phyloP scores from a whole-genome alignment of 345 rosid genomes.

The Balakata baccata region DNA sequence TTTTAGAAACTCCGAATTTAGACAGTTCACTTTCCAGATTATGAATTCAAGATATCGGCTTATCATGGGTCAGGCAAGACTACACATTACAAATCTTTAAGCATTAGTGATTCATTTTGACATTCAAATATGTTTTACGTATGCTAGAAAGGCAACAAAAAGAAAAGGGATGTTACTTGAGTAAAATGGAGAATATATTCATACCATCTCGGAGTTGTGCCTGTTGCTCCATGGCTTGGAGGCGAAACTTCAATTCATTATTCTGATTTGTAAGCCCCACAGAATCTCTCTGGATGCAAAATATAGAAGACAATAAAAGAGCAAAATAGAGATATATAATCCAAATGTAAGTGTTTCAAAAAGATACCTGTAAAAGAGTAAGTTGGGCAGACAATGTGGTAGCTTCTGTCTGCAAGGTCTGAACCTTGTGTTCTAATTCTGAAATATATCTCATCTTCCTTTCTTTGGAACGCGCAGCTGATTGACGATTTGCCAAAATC shows the following conservation, averaged over 20 bases:
- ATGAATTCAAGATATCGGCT: neutral
- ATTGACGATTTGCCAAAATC: slow-evolving; percentile 88
- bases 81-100: neutral
- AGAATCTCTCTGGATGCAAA: slow-evolving; percentile 68
- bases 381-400: slow-evolving; percentile 94
- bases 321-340: neutral
- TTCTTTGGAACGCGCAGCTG: slow-evolving; percentile 97
- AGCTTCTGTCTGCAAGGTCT: slow-evolving; percentile 93
- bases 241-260: slow-evolving; percentile 89
- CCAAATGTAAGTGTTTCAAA: neutral
- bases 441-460: slow-evolving; percentile 90
- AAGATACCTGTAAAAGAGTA: slow-evolving; percentile 73
- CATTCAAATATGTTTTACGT: neutral
- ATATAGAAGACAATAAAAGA: slow-evolving; percentile 10
- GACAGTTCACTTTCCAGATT: neutral
- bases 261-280: slow-evolving; percentile 88
- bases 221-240: slow-evolving; percentile 98
- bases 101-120: neutral
- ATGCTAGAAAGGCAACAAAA: neutral
- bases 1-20: neutral
- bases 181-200: neutral
- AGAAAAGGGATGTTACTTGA: neutral
- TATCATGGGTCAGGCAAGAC: neutral
- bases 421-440: slow-evolving; percentile 94
- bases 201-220: slow-evolving; percentile 92